A percentile compares a stretch with the other conserved stretches of the same genome.
These are phyloP conservation scores for Coelastrella sp. DNA, from an alignment of 139 green algal species.

Conservation along the genomic window DNA sequence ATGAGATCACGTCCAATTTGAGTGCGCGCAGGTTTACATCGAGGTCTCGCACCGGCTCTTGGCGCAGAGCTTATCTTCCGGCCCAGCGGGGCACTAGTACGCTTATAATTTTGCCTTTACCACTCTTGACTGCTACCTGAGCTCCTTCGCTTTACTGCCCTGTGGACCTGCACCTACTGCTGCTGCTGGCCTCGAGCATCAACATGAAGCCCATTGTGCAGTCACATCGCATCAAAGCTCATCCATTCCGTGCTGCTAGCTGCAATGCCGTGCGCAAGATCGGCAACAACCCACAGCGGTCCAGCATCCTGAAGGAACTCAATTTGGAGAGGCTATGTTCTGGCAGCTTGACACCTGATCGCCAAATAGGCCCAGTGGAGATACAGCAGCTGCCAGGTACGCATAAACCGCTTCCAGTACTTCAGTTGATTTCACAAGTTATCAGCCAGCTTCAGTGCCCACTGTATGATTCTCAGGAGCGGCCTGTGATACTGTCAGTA, in stretches of 20 bases:
- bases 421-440: background rate
- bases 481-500: too few relatives aligned
- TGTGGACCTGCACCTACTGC: background rate
- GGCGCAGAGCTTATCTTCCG: too few relatives aligned
- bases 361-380: slow-evolving; percentile 35
- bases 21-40: background rate
- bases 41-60: too few relatives aligned
- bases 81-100: too few relatives aligned
- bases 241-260: background rate
- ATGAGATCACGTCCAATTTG: background rate
- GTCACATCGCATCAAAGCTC: background rate
- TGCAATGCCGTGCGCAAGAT: slow-evolving; percentile 14
- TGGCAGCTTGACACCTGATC: background rate
- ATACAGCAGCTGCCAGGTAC: background rate
- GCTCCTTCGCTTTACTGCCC: too few relatives aligned
- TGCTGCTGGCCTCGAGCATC: background rate
- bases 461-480: too few relatives aligned
- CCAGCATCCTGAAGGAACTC: background rate
- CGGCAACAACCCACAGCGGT: slow-evolving; percentile 44
- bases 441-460: too few relatives aligned
- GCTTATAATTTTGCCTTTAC: too few relatives aligned
- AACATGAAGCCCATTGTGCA: background rate
- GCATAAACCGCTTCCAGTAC: too few relatives aligned
- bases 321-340: slow-evolving; percentile 25
- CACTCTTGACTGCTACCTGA: too few relatives aligned